Percentiles rank a stretch among this genome's conserved stretches.
These are phyloP conservation scores for Neohortaea acidophila DNA, from an alignment of 495 filamentous ascomycete species.

Conservation along the genomic window DNA sequence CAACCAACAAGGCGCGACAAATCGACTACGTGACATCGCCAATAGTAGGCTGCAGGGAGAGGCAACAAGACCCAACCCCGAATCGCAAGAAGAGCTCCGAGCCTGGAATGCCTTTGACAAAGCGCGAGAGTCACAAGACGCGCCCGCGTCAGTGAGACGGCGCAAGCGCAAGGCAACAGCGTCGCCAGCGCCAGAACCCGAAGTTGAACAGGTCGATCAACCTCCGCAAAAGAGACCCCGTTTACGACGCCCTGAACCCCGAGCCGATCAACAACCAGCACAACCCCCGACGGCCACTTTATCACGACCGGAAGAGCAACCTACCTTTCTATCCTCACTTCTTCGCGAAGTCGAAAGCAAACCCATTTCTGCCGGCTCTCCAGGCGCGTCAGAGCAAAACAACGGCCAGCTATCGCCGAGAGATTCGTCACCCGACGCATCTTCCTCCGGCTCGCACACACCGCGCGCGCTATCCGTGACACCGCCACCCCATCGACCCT, in stretches of 20 bases:
- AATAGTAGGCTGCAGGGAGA: neutral
- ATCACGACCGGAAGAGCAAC: conserved; percentile 27
- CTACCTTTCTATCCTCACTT: conserved; percentile 65
- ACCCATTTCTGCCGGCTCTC: conserved; percentile 29
- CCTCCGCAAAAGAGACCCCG: conserved; percentile 74
- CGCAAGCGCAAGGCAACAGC: conserved; percentile 64
- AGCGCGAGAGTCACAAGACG: conserved; percentile 44
- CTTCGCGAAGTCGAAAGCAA: conserved; percentile 75
- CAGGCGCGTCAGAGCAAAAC: conserved; percentile 10
- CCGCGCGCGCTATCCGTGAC: conserved; percentile 48
- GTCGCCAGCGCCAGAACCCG: conserved; percentile 48
- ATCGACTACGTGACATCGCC: conserved; percentile 49
- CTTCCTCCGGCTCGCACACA: conserved; percentile 53
- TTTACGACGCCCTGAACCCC: conserved; percentile 41
- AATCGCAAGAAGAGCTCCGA: conserved; percentile 61
- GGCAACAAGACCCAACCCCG: conserved; percentile 37
- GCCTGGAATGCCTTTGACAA: conserved; percentile 86
- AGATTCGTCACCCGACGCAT: conserved; percentile 53
- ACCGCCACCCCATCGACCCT: conserved; percentile 54
- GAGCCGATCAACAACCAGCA: conserved; percentile 32
- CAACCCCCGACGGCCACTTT: conserved; percentile 23
- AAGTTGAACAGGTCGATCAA: conserved; percentile 40
- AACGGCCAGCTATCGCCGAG: conserved; percentile 31
- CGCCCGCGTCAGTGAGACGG: conserved; percentile 29
- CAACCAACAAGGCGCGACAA: conserved; percentile 47